Evolutionary conservation across 306 rosid genomes (phyloP), one percentile per base, ranked within the genome.

Genomic region (Inga leiocalycina): DNA sequence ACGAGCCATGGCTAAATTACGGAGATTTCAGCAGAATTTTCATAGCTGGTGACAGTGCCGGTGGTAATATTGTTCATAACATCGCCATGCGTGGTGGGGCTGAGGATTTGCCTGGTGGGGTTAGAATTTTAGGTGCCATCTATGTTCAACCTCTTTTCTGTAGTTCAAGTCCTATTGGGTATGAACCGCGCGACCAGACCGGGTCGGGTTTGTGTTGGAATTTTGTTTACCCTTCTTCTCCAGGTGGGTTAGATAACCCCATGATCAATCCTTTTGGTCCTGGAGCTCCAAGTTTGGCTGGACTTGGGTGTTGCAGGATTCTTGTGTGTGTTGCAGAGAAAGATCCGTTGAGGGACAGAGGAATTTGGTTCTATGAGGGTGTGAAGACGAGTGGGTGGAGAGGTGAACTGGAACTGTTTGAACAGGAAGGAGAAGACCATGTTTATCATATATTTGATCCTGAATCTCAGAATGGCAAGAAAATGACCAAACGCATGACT

Each of bases 11-110:
- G 89, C 37, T 88, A 65, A 61, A 77, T 4, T 68, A 84, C 13
- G 91, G 88, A 6, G 82, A 86, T 41, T 72, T 61, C 20, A 30
- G 43, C 1, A 56, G 77, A 14, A 20, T 90, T 19, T 86, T 75
- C 64, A 32, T 90, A 5, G 91, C 86, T 1, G 91, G 93, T n/a
- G 93, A 90, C 3, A 84, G 91, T 44, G 87, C 91, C 7, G 91
- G 91, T 64, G 88, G 89, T 61, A 88, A 88, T 70, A 86, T 88
- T 41, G 91, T 65, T 4, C 91, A 90, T 37, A 82, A 88, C 71
- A 76, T 84, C 6, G 80, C 83, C 11, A 82, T 86, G 88, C 80
- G 84, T 70, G 77, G 72, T 15, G 88, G 88, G 16, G 51, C 17
- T 27, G 85, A 89, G 81, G 34, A 71, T 62, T 61, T 87, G 81